Evolutionary conservation across 208 protist genomes (phyloP).

Genomic region (Leishmania braziliensis): DNA sequence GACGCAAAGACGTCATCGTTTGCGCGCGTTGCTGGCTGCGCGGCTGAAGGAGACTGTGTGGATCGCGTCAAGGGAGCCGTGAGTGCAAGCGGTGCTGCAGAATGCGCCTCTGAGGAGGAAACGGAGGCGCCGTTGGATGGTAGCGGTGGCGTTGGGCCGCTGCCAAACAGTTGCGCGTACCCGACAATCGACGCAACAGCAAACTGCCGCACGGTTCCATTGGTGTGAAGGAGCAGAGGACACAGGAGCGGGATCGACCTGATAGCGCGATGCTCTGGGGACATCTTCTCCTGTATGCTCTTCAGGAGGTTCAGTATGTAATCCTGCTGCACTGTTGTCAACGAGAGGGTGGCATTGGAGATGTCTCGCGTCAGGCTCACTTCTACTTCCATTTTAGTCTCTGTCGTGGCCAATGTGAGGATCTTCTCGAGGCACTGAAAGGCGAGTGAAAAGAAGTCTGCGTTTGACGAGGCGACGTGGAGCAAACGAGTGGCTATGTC

Average conservation of each 20-base stretch:
- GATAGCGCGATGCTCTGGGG: slow-evolving; percentile 42
- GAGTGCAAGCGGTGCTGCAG: background rate
- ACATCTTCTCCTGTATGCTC: slow-evolving; percentile 29
- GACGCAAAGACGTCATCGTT: background rate
- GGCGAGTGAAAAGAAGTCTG: slow-evolving; percentile 13
- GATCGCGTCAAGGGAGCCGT: background rate
- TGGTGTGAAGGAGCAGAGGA: slow-evolving; percentile 40
- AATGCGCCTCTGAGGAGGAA: background rate
- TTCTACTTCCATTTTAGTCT: slow-evolving; percentile 35
- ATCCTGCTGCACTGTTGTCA: slow-evolving; percentile 19
- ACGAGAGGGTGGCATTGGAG: slow-evolving; percentile 11
- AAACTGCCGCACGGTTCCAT: slow-evolving; percentile 31
- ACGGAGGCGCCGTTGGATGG: background rate
- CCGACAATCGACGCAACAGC: slow-evolving; percentile 27
- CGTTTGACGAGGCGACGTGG: slow-evolving; percentile 16
- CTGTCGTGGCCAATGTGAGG: slow-evolving; percentile 24
- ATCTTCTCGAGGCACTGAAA: slow-evolving; percentile 49
- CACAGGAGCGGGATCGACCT: slow-evolving; percentile 49
- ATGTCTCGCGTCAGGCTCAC: slow-evolving; percentile 21
- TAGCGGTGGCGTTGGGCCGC: background rate
- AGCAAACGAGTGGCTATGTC: slow-evolving; percentile 37
- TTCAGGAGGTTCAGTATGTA: slow-evolving; percentile 37
- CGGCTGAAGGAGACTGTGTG: background rate
- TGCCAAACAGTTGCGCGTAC: slow-evolving; percentile 20
- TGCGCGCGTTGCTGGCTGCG: background rate